Conservation (phyloP, 169 alveolate species). For the Cryptosporidium bovis region DNA sequence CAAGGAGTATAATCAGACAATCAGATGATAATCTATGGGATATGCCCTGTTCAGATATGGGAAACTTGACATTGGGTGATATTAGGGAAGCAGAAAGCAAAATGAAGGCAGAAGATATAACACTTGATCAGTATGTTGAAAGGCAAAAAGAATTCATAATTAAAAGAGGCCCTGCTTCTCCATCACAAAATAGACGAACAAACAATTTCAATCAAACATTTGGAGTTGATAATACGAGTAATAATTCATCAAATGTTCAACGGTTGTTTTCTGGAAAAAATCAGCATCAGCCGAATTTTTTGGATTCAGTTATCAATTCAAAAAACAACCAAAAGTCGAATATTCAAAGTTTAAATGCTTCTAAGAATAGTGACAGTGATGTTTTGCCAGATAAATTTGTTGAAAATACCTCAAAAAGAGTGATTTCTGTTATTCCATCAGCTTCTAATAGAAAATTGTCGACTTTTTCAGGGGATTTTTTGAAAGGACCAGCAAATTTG, state of each 20-base stretch:
- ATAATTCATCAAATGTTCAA: neutral
- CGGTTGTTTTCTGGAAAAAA: slow-evolving; percentile 20
- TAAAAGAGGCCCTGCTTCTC: neutral
- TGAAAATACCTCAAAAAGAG: neutral
- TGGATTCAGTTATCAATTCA: neutral
- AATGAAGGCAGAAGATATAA: slow-evolving; percentile 70
- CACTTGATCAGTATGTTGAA: slow-evolving; percentile 67
- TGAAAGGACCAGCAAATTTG: slow-evolving; percentile 66
- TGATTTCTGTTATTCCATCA: neutral
- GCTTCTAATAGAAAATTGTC: slow-evolving; percentile 27
- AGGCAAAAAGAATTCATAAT: slow-evolving; percentile 25
- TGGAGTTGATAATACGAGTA: slow-evolving; percentile 3
- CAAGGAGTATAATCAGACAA: slow-evolving; percentile 41
- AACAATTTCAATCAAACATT: slow-evolving; percentile 2
- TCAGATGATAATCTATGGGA: slow-evolving; percentile 62
- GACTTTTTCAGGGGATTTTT: slow-evolving; percentile 41
- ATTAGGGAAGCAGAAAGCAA: slow-evolving; percentile 64
- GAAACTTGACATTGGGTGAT: slow-evolving; percentile 63
- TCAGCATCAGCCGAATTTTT: neutral
- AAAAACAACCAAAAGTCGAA: neutral
- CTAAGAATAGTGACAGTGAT: neutral
- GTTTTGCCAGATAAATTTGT: neutral
- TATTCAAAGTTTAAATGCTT: neutral
- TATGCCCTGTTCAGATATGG: slow-evolving; percentile 67
- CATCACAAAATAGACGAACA: neutral